These are phyloP conservation scores for Paradendryphiella salina DNA, from an alignment of 2,329 filamentous ascomycete species.

Conservation along the genomic window DNA sequence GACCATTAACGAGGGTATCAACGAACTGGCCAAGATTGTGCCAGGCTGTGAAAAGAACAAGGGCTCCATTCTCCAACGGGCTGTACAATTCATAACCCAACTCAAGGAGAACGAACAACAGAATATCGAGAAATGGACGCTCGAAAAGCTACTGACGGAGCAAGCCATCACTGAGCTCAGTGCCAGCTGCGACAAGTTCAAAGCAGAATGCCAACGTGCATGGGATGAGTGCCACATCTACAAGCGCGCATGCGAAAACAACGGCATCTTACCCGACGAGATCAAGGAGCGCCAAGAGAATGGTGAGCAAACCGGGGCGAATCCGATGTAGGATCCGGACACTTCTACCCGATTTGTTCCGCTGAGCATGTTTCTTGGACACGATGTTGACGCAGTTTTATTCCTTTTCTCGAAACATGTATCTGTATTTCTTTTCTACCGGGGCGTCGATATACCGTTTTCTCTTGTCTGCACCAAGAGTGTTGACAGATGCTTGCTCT, in stretches of 20 bases:
- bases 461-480: constrained; percentile 5
- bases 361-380: constrained; percentile 2
- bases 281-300: constrained; percentile 48
- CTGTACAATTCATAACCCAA: constrained; percentile 91
- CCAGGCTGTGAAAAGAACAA: constrained; percentile 99
- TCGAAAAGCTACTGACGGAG: constrained; percentile 87
- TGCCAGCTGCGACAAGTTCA: constrained; percentile 83
- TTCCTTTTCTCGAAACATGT: constrained; percentile 9
- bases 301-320: constrained; percentile 43
- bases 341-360: not conserved
- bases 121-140: constrained; percentile 91
- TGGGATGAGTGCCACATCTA: constrained; percentile 78
- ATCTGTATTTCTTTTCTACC: constrained; percentile 8
- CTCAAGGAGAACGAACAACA: constrained; percentile 92
- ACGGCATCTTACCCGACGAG: constrained; percentile 47
- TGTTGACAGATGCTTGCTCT: constrained; percentile 11
- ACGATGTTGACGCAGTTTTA: constrained; percentile 10
- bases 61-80: constrained; percentile 89
- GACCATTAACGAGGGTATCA: constrained; percentile 98
- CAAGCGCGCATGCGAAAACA: constrained; percentile 59
- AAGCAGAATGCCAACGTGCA: constrained; percentile 75
- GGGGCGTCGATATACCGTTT: not conserved
- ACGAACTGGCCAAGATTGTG: constrained; percentile 96
- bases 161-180: constrained; percentile 88
- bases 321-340: constrained; percentile 20